Evolutionary conservation across 305 asterid species (phyloP).

Genomic region (Solanum hybrid): DNA sequence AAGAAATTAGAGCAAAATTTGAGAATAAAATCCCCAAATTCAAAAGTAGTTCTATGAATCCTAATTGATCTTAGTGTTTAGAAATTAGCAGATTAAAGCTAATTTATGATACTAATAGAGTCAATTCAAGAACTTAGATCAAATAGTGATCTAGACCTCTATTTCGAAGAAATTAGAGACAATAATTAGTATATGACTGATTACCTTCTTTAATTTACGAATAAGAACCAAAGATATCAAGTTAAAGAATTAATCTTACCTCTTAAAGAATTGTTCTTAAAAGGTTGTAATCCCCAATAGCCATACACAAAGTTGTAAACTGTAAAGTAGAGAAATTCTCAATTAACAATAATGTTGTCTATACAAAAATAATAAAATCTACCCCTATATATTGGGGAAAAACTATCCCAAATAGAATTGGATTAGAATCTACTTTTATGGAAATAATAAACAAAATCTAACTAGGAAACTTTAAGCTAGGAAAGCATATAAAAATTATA

Average conservation of each 20-base stretch:
- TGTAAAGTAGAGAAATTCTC: background rate
- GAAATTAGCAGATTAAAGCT: background rate
- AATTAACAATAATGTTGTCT: background rate
- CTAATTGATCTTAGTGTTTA: background rate
- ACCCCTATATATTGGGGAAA: background rate
- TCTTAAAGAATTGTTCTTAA: background rate
- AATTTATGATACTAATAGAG: background rate
- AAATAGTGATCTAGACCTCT: background rate
- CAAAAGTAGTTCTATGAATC: background rate
- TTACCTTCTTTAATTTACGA: background rate
- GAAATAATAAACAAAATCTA: background rate
- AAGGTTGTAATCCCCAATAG: background rate
- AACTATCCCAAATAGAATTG: background rate
- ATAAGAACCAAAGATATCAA: background rate
- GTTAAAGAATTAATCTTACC: background rate
- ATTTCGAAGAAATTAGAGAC: background rate
- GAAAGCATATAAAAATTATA: background rate
- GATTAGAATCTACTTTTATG: background rate
- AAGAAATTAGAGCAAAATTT: background rate
- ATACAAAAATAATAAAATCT: background rate
- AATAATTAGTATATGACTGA: background rate
- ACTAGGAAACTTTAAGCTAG: background rate
- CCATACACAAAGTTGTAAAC: background rate
- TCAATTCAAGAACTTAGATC: background rate
- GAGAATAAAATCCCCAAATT: background rate